Percentiles rank a stretch among this genome's conserved stretches.
phyloP scores from a whole-genome alignment of 2,329 filamentous ascomycete genomes.

The Alternaria infectoria region DNA sequence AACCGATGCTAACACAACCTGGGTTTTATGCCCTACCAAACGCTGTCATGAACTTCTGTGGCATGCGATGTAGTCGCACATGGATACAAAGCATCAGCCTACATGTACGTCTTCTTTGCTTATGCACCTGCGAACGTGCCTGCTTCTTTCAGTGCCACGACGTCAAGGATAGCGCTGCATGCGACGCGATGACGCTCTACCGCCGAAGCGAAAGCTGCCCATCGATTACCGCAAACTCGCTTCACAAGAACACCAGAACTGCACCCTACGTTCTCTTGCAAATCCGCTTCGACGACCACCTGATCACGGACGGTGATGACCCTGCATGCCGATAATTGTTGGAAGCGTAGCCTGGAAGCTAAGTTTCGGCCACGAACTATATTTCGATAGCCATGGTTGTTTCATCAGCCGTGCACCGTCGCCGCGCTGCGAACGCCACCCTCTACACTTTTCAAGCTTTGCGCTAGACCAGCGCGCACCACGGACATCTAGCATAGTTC shows the following conservation, averaged over 20 bases:
- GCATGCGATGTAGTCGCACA: neutral
- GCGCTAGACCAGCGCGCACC: neutral
- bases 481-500: neutral
- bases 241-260: neutral
- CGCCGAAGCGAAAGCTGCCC: neutral
- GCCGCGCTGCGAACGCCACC: neutral
- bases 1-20: neutral
- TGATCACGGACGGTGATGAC: neutral
- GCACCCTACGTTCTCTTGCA: neutral
- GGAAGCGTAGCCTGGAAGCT: neutral
- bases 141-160: neutral
- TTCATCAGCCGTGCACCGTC: neutral
- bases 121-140: neutral
- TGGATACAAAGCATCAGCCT: neutral
- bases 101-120: neutral
- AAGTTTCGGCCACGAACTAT: neutral
- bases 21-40: rapidly evolving
- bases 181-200: neutral
- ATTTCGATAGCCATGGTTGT: neutral
- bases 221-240: neutral
- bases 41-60: neutral
- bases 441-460: neutral
- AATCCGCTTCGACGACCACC: neutral
- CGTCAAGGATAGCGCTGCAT: neutral
- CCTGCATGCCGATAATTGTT: neutral